Conservation (phyloP, 768 basidiomycete species). For the Mycena metata region DNA sequence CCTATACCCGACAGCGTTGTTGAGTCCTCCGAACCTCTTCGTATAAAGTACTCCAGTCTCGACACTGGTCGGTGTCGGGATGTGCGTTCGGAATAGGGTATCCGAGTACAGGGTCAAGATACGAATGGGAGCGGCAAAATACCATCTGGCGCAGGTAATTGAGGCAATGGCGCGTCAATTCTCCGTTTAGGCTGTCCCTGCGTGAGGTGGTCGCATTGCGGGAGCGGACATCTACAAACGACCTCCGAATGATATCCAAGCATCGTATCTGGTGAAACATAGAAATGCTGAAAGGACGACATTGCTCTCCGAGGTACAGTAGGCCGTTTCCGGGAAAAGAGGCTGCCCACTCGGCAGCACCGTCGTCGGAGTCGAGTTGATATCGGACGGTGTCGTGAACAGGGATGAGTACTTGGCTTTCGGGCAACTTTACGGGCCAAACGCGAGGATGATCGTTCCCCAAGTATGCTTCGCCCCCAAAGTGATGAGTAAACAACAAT, state of each 20-base stretch:
- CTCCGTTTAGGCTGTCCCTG: slow-evolving; percentile 41
- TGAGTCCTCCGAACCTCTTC: slow-evolving; percentile 10
- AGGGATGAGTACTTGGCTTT: slow-evolving; percentile 21
- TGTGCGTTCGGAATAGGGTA: slow-evolving; percentile 29
- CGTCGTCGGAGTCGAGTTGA: slow-evolving; percentile 31
- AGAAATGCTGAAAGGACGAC: slow-evolving; percentile 46
- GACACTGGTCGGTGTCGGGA: slow-evolving; percentile 29
- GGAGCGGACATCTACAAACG: slow-evolving; percentile 39
- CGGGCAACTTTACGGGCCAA: slow-evolving; percentile 29
- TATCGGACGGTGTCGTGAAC: slow-evolving; percentile 31
- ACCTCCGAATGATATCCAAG: slow-evolving; percentile 40
- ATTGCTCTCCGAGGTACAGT: slow-evolving; percentile 33
- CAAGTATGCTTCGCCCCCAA: slow-evolving; percentile 9
- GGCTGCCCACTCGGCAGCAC: slow-evolving; percentile 30
- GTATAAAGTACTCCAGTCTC: slow-evolving; percentile 28
- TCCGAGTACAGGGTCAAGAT: slow-evolving; percentile 27
- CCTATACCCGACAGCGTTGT: slow-evolving; percentile 22
- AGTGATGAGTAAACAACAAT: not conserved
- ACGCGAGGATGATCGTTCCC: slow-evolving; percentile 31
- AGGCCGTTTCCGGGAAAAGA: slow-evolving; percentile 44
- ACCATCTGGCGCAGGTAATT: slow-evolving; percentile 39
- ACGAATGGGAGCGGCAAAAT: slow-evolving; percentile 23
- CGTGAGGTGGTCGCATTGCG: slow-evolving; percentile 45
- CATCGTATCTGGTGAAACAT: slow-evolving; percentile 53
- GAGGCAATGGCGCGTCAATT: slow-evolving; percentile 39